Conservation (phyloP, 768 basidiomycete species). For the Russula olivacea region DNA sequence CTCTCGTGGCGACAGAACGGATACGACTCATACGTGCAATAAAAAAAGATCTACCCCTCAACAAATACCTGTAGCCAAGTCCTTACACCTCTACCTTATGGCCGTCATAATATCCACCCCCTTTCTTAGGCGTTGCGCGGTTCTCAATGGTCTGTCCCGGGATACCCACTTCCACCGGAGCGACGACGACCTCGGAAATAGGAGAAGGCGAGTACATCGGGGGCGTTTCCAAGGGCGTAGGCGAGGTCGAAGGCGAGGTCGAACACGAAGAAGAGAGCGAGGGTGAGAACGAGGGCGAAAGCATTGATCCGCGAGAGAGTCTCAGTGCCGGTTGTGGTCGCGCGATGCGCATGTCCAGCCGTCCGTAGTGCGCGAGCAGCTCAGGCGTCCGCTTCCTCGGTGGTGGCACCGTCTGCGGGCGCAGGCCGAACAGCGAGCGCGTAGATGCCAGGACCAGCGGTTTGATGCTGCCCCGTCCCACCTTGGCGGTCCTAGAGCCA, state of each 20-base stretch:
- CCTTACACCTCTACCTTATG: background rate
- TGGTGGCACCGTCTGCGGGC: background rate
- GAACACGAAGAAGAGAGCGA: constrained; percentile 3
- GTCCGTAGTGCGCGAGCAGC: constrained; percentile 15
- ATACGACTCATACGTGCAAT: background rate
- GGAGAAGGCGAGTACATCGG: background rate
- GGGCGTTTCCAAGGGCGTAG: background rate
- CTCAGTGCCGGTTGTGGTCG: constrained; percentile 12
- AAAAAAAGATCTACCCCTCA: background rate
- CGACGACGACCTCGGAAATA: constrained; percentile 9
- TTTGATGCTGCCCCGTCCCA: background rate
- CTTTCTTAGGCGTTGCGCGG: constrained; percentile 18
- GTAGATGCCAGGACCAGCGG: background rate
- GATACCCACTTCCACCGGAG: constrained; percentile 2
- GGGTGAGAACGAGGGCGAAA: background rate
- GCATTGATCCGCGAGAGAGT: constrained; percentile 1
- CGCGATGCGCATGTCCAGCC: constrained; percentile 15
- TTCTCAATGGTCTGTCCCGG: constrained; percentile 10
- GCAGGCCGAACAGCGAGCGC: constrained; percentile 11
- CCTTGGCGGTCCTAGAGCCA: background rate
- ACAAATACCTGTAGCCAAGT: background rate
- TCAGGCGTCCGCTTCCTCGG: background rate
- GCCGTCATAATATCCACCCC: background rate
- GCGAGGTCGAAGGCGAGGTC: background rate
- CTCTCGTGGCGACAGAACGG: background rate